A percentile compares a stretch with the other conserved stretches of the same genome.
phyloP scores from a whole-genome alignment of 176 grass and related monocot species.

The Leersia perrieri region DNA sequence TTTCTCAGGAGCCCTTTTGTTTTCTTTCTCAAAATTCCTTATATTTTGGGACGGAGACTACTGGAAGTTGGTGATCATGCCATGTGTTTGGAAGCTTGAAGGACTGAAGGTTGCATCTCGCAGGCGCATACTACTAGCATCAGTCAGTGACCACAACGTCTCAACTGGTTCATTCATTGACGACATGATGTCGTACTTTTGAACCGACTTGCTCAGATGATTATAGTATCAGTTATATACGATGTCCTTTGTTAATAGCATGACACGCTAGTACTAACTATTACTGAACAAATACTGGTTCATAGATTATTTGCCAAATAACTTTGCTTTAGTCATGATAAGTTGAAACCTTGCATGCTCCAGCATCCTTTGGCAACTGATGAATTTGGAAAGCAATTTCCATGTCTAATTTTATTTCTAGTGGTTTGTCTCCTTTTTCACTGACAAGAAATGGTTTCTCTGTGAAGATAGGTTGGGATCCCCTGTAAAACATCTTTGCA shows the following conservation, averaged over 20 bases:
- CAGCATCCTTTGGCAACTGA: not conserved
- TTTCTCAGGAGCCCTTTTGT: not conserved
- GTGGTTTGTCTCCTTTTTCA: too few relatives aligned
- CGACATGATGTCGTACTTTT: not conserved
- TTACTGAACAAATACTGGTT: not conserved
- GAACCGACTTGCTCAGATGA: not conserved
- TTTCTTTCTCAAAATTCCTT: too few relatives aligned
- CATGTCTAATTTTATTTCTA: not conserved
- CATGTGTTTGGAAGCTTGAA: slow-evolving; percentile 13
- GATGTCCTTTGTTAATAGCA: not conserved
- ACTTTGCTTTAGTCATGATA: not conserved
- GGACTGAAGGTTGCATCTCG: slow-evolving; percentile 11
- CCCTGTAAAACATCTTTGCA: not conserved
- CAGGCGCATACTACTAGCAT: not conserved
- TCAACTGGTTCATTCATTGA: not conserved
- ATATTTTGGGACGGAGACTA: too few relatives aligned
- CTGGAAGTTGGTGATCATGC: not conserved
- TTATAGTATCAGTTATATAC: not conserved
- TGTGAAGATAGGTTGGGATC: not conserved
- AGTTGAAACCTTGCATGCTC: not conserved
- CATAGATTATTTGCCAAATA: not conserved
- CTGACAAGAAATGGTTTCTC: too few relatives aligned
- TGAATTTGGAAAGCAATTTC: not conserved
- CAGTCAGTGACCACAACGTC: not conserved
- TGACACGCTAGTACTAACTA: too few relatives aligned